A percentile compares a stretch with the other conserved stretches of the same genome.
Evolutionary conservation across 2,329 filamentous ascomycete species (phyloP).

Genomic region (Sporothrix sp.): DNA sequence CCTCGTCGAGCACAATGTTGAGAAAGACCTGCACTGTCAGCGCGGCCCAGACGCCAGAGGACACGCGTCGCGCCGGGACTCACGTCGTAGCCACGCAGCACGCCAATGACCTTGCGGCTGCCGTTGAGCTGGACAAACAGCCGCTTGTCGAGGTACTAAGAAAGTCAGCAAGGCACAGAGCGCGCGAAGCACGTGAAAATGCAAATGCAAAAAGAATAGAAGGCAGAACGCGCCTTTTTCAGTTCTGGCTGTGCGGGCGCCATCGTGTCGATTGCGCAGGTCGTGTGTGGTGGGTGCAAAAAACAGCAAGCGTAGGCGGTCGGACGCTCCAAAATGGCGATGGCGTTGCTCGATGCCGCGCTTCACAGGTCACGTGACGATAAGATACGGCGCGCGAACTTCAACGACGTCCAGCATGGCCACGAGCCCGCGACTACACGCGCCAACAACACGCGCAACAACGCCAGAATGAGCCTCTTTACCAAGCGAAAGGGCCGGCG

Average conservation of each 20-base stretch:
- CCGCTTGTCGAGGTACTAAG: slow-evolving; percentile 96
- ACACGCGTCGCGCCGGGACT: no score
- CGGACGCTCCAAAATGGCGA: slow-evolving; percentile 4
- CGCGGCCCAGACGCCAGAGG: no score
- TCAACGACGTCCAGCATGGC: no score
- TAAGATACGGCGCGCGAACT: slow-evolving; percentile 30
- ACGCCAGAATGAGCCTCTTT: slow-evolving; percentile 41
- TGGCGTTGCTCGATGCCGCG: neutral
- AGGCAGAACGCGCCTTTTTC: slow-evolving; percentile 63
- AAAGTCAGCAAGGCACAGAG: neutral
- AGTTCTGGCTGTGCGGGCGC: slow-evolving; percentile 97
- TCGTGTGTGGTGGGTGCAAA: slow-evolving; percentile 7
- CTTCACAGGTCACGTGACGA: slow-evolving; percentile 33
- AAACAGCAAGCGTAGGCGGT: no score
- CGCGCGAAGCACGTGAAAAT: no score
- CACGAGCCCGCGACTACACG: no score
- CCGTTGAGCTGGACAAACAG: slow-evolving; percentile 97
- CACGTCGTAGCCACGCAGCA: slow-evolving; percentile 94
- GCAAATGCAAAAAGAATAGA: neutral
- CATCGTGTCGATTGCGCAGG: slow-evolving; percentile 49
- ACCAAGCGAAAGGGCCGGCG: slow-evolving; percentile 63
- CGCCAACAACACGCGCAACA: neutral
- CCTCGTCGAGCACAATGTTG: slow-evolving; percentile 96
- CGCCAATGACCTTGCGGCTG: slow-evolving; percentile 91
- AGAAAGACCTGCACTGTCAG: slow-evolving; percentile 66